Percentiles rank a stretch among this genome's conserved stretches.
These are phyloP conservation scores for Pelargonium nanum DNA, from an alignment of 345 rosid genomes.

Conservation along the genomic window DNA sequence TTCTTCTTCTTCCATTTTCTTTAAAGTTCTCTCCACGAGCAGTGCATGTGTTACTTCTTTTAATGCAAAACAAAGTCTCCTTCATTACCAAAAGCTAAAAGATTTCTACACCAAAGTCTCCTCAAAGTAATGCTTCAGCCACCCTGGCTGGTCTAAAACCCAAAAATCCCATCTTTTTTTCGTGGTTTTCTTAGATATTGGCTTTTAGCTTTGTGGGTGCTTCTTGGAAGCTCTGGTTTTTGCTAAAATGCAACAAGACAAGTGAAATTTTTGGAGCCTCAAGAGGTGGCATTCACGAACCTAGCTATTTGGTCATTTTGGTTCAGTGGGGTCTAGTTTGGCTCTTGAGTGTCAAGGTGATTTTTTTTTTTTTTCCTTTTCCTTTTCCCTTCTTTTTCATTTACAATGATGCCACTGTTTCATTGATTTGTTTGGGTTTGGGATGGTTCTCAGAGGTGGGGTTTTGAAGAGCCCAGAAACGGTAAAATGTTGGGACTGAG, in stretches of 20 bases:
- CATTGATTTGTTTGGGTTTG: constrained; percentile 4
- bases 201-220: constrained; percentile 12
- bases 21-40: constrained; percentile 30
- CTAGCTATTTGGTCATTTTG: too few species aligned
- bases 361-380: constrained; percentile 6
- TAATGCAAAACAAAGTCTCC: constrained; percentile 27
- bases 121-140: constrained; percentile 27
- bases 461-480: constrained; percentile 39
- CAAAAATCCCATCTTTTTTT: constrained; percentile 28
- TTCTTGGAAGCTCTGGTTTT: constrained; percentile 14
- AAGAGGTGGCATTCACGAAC: background rate
- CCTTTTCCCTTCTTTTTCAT: too few species aligned
- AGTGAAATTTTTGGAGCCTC: constrained; percentile 19
- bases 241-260: constrained; percentile 19
- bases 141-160: constrained; percentile 27
- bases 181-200: constrained; percentile 13
- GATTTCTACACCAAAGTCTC: constrained; percentile 16
- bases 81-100: constrained; percentile 21
- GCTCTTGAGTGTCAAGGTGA: constrained; percentile 13
- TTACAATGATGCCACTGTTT: constrained; percentile 8
- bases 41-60: constrained; percentile 45
- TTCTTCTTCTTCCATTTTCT: constrained; percentile 16
- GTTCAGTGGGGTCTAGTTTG: constrained; percentile 2
- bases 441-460: constrained; percentile 32
- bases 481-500: constrained; percentile 46